Percentiles rank a stretch among this genome's conserved stretches.
Evolutionary conservation across 495 filamentous ascomycete species (phyloP).

Genomic region (Penicillium riverlandense): DNA sequence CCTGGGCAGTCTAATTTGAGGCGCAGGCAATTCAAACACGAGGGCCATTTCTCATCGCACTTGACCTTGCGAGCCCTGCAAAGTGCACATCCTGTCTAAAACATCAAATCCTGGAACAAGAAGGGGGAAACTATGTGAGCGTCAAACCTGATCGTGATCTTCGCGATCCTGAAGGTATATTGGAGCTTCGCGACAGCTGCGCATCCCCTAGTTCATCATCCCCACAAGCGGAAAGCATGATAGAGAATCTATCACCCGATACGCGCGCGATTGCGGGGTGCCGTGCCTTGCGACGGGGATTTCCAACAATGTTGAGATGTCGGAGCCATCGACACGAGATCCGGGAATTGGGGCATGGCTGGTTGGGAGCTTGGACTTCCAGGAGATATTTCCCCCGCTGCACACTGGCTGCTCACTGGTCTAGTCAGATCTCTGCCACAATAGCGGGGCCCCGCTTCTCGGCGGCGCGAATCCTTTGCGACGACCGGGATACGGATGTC

Average conservation of each 20-base stretch:
- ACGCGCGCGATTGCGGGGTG: too few species aligned
- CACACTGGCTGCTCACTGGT: too few species aligned
- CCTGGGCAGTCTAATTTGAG: slow-evolving; percentile 12
- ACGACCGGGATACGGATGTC: slow-evolving; percentile 4
- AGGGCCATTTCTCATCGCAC: slow-evolving; percentile 14
- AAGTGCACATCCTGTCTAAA: slow-evolving; percentile 9
- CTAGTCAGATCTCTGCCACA: too few species aligned
- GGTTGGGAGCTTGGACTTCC: too few species aligned
- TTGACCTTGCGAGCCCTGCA: slow-evolving; percentile 16
- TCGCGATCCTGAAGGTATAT: background rate
- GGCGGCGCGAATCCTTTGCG: too few species aligned
- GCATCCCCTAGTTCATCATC: slow-evolving; percentile 1
- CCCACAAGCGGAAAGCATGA: slow-evolving; percentile 10
- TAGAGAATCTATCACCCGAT: background rate
- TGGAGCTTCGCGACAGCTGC: too few species aligned
- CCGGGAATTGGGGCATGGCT: too few species aligned
- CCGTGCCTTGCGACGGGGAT: too few species aligned
- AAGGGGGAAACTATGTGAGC: background rate
- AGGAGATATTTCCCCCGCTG: too few species aligned
- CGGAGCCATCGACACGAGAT: too few species aligned
- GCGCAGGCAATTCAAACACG: slow-evolving; percentile 10
- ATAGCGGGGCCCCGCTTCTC: too few species aligned
- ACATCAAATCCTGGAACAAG: background rate
- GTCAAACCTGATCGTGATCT: slow-evolving; percentile 13
- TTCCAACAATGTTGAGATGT: too few species aligned